These are phyloP conservation scores for Acmispon strigosus DNA, from an alignment of 306 rosid species.

Conservation along the genomic window DNA sequence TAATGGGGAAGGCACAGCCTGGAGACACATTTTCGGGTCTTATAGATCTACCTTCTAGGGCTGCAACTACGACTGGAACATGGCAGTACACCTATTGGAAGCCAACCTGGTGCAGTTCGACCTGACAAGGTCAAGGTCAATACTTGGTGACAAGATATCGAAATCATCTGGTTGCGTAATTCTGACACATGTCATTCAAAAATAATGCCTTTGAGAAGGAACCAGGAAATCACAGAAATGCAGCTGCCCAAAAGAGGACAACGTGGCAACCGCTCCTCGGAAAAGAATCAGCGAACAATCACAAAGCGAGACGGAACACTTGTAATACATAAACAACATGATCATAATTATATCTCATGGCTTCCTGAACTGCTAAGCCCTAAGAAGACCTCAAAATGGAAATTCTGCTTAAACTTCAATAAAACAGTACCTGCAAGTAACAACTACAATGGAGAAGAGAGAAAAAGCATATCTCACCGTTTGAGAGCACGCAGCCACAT, in stretches of 20 bases:
- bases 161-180: not conserved
- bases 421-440: not conserved
- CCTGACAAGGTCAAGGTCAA: constrained; percentile 25
- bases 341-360: not conserved
- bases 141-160: not conserved
- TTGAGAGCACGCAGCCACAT: constrained; percentile 63
- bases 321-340: not conserved
- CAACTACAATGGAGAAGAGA: not conserved
- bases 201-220: not conserved
- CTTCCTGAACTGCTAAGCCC: not conserved
- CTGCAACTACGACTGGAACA: constrained; percentile 20
- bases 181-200: not conserved
- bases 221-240: not conserved
- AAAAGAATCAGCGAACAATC: not conserved
- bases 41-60: constrained; percentile 14
- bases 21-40: constrained; percentile 30
- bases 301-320: not conserved
- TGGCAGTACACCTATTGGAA: constrained; percentile 26
- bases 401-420: not conserved
- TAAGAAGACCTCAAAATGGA: not conserved
- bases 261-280: not conserved
- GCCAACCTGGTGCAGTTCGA: constrained; percentile 30
- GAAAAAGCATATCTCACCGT: constrained; percentile 40
- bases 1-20: constrained; percentile 19
- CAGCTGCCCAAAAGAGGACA: not conserved